Conservation (phyloP, 352 stramenopile species). For the Globisporangium takayamanum region DNA sequence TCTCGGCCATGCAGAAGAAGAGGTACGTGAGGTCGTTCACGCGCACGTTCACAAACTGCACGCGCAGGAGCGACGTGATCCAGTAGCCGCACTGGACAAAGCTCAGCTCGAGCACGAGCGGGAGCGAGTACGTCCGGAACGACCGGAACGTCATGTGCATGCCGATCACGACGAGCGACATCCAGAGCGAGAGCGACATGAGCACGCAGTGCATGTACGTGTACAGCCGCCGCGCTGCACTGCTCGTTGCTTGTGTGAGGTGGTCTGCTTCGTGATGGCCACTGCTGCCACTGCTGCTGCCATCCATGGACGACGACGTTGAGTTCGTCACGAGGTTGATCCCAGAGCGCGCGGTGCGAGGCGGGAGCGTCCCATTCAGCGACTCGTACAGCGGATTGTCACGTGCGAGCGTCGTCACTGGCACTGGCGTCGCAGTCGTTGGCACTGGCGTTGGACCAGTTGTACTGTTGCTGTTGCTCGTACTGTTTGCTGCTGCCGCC, state of each 20-base stretch:
- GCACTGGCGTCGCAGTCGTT: slow-evolving; percentile 3
- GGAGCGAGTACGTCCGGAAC: slow-evolving; percentile 68
- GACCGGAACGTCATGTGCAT: slow-evolving; percentile 71
- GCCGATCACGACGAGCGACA: slow-evolving; percentile 66
- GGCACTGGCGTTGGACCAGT: slow-evolving; percentile 2
- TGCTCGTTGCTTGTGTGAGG: slow-evolving; percentile 1
- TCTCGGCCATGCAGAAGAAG: slow-evolving; percentile 64
- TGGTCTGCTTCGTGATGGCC: background rate
- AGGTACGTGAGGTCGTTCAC: slow-evolving; percentile 47
- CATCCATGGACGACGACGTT: background rate
- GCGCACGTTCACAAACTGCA: slow-evolving; percentile 38
- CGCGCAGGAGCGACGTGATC: slow-evolving; percentile 57
- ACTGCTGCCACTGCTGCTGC: background rate
- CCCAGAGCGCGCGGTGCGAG: slow-evolving; percentile 11
- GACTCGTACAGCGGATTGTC: slow-evolving; percentile 13
- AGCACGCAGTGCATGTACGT: slow-evolving; percentile 70
- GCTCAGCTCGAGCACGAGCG: slow-evolving; percentile 61
- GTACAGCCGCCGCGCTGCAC: slow-evolving; percentile 27
- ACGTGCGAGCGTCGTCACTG: slow-evolving; percentile 9
- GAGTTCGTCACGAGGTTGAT: slow-evolving; percentile 14
- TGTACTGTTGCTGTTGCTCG: slow-evolving; percentile 8
- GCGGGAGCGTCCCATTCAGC: slow-evolving; percentile 14
- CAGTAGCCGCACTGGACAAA: slow-evolving; percentile 66
- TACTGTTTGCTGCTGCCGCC: slow-evolving; percentile 11
- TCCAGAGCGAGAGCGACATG: slow-evolving; percentile 71